A percentile compares a stretch with the other conserved stretches of the same genome.
These are phyloP conservation scores for Lentinula boryana DNA, from an alignment of 768 basidiomycete species.

Conservation along the genomic window DNA sequence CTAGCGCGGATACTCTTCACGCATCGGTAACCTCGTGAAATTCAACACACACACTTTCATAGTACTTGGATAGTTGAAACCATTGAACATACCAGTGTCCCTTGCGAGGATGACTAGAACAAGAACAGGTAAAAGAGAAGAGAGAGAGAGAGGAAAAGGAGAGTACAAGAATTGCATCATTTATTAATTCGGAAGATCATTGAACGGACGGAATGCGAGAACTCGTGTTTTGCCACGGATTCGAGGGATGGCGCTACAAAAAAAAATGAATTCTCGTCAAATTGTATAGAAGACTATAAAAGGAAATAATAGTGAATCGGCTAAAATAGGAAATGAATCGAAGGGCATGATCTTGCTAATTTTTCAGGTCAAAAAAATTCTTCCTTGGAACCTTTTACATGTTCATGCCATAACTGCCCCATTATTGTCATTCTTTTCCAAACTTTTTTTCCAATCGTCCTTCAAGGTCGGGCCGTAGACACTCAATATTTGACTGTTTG, in stretches of 20 bases:
- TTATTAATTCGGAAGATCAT: too few species aligned
- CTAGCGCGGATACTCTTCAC: slow-evolving; percentile 2
- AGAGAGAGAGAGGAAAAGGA: too few species aligned
- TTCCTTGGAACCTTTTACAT: neutral
- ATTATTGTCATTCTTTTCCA: slow-evolving; percentile 3
- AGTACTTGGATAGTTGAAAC: neutral
- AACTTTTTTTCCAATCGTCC: neutral
- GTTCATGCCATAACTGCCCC: slow-evolving; percentile 2
- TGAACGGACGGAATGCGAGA: neutral
- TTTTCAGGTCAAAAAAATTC: neutral
- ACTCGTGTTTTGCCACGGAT: neutral
- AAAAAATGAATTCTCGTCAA: neutral
- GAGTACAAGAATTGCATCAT: too few species aligned
- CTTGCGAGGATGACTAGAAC: neutral
- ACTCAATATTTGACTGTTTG: neutral
- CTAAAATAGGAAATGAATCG: slow-evolving; percentile 1
- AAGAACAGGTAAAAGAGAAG: neutral
- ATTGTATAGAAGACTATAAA: neutral
- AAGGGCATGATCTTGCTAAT: neutral
- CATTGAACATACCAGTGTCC: too few species aligned
- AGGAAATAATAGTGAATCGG: neutral
- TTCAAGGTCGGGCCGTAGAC: neutral
- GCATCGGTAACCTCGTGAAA: neutral
- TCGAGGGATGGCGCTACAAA: neutral
- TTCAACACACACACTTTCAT: neutral